Evolutionary conservation across 1,284 basidiomycete species (phyloP), one percentile per base, ranked within the genome.

Genomic region (Pseudozyma sp.): DNA sequence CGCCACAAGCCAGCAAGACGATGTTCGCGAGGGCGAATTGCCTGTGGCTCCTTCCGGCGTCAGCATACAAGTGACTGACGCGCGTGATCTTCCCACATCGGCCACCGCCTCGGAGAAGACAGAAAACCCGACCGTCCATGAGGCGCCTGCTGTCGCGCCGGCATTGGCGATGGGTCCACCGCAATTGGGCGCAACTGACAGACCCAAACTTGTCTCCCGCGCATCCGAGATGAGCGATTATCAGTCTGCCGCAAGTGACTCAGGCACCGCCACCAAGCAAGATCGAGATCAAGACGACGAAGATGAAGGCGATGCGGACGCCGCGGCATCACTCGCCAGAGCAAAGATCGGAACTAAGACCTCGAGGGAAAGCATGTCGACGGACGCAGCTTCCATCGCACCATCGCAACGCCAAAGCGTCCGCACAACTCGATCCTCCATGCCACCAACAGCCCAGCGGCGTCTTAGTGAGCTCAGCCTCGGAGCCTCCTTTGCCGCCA

Each of bases 401-500:
- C 56, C 56, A 6, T 69, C 71, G 13, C 61, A 57, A 34, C 58
- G 67, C 10, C 49, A 39, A 16, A 68, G 61, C 45, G 30, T 61
- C 5, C 68, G 68, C 39, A 61, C 68, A 9, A 30, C 44, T 35
- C 56, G 58, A 16, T 65, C 73, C 7, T 65, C 71, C 5, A 52
- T 67, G 35, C 75, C 79, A 4, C 45, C 42, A 24, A 80, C 76
- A 14, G 40, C 65, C 5, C 69, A 56, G 33, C 65, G 77, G 16
- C 62, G 77, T 9, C 63, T 80, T 40, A 77, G 75, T 46, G 78
- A 80, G 37, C 40, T 80, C 52, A 77, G 75, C 33, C 59, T 81
- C 19, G 80, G 78, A 47, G 75, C 66, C 5, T 71, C 80, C 11
- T 80, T 81, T 43, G 75, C 71, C 9, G 60, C 73, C 44, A 80